A percentile compares a stretch with the other conserved stretches of the same genome.
Conservation (phyloP, 2,329 filamentous ascomycete species). For the Thielaviopsis populi region DNA sequence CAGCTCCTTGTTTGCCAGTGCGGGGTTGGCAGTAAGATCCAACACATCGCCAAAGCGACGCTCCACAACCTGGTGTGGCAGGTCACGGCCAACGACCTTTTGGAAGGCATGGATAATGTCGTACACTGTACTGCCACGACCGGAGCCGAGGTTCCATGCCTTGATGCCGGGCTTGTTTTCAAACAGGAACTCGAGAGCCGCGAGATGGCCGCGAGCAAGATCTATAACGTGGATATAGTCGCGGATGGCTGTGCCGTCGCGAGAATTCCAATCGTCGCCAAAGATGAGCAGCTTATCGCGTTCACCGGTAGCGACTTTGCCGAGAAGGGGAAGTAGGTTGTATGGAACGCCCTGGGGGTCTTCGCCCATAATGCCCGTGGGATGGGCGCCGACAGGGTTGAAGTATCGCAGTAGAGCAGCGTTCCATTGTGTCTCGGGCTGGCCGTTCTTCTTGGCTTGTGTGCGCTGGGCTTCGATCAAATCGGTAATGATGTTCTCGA, state of each 20-base stretch:
- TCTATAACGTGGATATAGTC: slow-evolving; percentile 98
- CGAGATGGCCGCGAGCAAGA: slow-evolving; percentile 69
- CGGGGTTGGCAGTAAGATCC: slow-evolving; percentile 84
- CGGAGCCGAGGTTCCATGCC: slow-evolving; percentile 93
- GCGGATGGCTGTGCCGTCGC: slow-evolving; percentile 83
- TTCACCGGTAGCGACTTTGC: slow-evolving; percentile 90
- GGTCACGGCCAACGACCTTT: slow-evolving; percentile 65
- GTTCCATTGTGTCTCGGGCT: slow-evolving; percentile 73
- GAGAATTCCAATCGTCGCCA: slow-evolving; percentile 82
- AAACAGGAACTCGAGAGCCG: slow-evolving; percentile 80
- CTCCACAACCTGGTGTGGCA: slow-evolving; percentile 73
- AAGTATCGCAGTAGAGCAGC: slow-evolving; percentile 90
- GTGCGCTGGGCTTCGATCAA: slow-evolving; percentile 74
- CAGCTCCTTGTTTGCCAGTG: slow-evolving; percentile 74
- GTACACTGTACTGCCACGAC: slow-evolving; percentile 86
- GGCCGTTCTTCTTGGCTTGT: slow-evolving; percentile 65
- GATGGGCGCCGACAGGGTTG: slow-evolving; percentile 91
- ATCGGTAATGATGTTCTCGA: slow-evolving; percentile 86
- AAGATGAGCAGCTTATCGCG: slow-evolving; percentile 89
- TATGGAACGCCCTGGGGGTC: slow-evolving; percentile 91
- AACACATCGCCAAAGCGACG: slow-evolving; percentile 82
- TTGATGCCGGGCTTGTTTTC: slow-evolving; percentile 74
- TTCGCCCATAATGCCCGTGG: slow-evolving; percentile 93
- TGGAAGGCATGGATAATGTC: slow-evolving; percentile 96
- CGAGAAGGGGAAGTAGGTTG: slow-evolving; percentile 86